Percentiles rank a stretch among this genome's conserved stretches.
These are phyloP conservation scores for Medicago ruthenica DNA, from an alignment of 306 rosid species.

Conservation along the genomic window DNA sequence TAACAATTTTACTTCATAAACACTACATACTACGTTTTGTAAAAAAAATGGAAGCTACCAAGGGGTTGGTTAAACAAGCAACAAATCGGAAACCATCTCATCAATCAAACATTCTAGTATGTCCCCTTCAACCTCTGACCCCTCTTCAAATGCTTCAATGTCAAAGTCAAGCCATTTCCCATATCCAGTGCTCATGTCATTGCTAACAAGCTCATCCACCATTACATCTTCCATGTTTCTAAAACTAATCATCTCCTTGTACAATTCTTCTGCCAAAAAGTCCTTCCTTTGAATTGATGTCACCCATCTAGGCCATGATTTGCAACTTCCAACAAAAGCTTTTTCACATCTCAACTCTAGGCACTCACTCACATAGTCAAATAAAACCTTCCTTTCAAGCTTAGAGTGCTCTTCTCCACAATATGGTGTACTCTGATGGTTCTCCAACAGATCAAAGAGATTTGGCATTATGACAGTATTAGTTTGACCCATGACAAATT, in stretches of 20 bases:
- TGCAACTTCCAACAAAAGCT: constrained; percentile 59
- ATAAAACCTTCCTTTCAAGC: constrained; percentile 62
- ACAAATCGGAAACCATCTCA: constrained; percentile 73
- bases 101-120: constrained; percentile 59
- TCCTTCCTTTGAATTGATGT: constrained; percentile 52
- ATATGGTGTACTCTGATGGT: constrained; percentile 42
- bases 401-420: constrained; percentile 47
- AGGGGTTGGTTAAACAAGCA: constrained; percentile 43
- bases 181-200: constrained; percentile 73
- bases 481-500: constrained; percentile 52
- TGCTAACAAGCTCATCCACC: constrained; percentile 79
- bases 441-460: constrained; percentile 67
- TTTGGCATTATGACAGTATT: constrained; percentile 54
- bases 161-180: constrained; percentile 85
- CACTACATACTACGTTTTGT: constrained; percentile 11
- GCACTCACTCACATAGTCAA: constrained; percentile 65
- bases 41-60: constrained; percentile 28
- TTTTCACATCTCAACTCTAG: constrained; percentile 54
- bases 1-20: constrained; percentile 25
- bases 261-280: constrained; percentile 65
- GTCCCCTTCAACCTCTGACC: constrained; percentile 61
- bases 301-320: constrained; percentile 57
- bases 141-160: constrained; percentile 70
- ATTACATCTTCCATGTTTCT: constrained; percentile 63
- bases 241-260: constrained; percentile 62